Conservation (phyloP, 2,329 filamentous ascomycete genomes). For the Atkinsonella hypoxylon region DNA sequence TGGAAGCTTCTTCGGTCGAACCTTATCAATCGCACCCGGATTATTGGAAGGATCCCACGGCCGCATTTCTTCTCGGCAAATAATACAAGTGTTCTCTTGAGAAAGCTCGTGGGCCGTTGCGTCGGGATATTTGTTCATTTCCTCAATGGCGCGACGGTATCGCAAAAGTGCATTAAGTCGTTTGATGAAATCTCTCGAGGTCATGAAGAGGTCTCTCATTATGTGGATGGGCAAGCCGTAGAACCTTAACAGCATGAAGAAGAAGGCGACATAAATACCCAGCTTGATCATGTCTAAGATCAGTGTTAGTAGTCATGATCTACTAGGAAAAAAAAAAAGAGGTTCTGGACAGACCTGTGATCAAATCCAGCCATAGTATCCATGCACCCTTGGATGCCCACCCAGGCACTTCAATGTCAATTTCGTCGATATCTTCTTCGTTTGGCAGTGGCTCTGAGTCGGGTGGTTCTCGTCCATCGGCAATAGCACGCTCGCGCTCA, state of each 20-base stretch:
- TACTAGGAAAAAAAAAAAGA: not conserved
- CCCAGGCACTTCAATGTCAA: constrained; percentile 87
- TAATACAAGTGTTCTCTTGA: constrained; percentile 89
- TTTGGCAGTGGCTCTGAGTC: constrained; percentile 41
- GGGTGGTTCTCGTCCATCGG: constrained; percentile 46
- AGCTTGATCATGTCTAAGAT: constrained; percentile 75
- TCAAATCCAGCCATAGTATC: constrained; percentile 76
- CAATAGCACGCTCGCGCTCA: constrained; percentile 34
- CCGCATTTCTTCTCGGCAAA: constrained; percentile 92
- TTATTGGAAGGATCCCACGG: constrained; percentile 51
- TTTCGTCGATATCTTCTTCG: constrained; percentile 74
- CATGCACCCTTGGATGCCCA: constrained; percentile 96
- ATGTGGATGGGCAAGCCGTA: constrained; percentile 96
- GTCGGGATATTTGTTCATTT: constrained; percentile 93
- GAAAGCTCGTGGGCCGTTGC: constrained; percentile 76
- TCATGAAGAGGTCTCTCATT: constrained; percentile 89
- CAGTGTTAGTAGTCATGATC: constrained; percentile 2
- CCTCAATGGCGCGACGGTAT: constrained; percentile 80
- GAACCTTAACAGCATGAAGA: constrained; percentile 83
- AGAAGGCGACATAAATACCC: constrained; percentile 80
- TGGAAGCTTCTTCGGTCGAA: constrained; percentile 87
- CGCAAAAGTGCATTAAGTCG: constrained; percentile 78
- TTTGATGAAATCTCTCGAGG: constrained; percentile 81
- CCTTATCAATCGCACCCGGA: constrained; percentile 66
- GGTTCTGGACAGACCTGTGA: constrained; percentile 48